A percentile compares a stretch with the other conserved stretches of the same genome.
phyloP scores from a whole-genome alignment of 1,139 yeast genomes.

The Yamadazyma diospyri region DNA sequence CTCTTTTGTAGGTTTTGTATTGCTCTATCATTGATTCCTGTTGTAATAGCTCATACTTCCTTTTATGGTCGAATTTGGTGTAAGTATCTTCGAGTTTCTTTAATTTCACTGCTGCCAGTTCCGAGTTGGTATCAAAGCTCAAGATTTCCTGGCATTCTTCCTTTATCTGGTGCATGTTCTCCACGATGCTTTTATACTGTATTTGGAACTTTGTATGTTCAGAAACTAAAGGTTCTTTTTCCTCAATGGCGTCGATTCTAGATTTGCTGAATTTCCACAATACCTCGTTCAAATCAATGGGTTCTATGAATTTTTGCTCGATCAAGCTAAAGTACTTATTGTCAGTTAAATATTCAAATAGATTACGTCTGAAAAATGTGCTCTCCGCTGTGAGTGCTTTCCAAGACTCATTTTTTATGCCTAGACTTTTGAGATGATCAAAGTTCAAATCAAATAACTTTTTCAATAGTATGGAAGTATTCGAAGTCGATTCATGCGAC shows the following conservation, averaged over 20 bases:
- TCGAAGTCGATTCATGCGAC: conserved; percentile 32
- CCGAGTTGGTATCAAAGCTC: conserved; percentile 3
- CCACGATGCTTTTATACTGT: conserved; percentile 6
- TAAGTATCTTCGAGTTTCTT: conserved; percentile 13
- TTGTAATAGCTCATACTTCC: conserved; percentile 11
- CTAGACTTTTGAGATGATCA: conserved; percentile 57
- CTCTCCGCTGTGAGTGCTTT: conserved; percentile 67
- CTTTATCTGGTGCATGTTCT: conserved; percentile 6
- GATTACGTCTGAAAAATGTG: conserved; percentile 67
- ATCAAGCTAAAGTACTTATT: conserved; percentile 52
- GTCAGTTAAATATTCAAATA: conserved; percentile 60
- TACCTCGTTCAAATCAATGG: conserved; percentile 64
- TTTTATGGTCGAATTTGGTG: conserved; percentile 6
- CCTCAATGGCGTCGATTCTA: conserved; percentile 35
- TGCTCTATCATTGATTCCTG: conserved; percentile 18
- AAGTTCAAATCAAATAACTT: conserved; percentile 59
- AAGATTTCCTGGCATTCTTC: conserved; percentile 3
- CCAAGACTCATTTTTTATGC: conserved; percentile 65
- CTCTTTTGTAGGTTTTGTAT: conserved; percentile 23
- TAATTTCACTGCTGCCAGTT: conserved; percentile 4
- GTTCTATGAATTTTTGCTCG: conserved; percentile 77
- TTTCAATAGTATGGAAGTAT: conserved; percentile 66
- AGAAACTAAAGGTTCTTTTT: conserved; percentile 24
- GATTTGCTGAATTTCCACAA: conserved; percentile 50
- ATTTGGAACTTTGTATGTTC: conserved; percentile 13